A percentile compares a stretch with the other conserved stretches of the same genome.
phyloP scores from a whole-genome alignment of 208 protist species.

The Leishmania major region DNA sequence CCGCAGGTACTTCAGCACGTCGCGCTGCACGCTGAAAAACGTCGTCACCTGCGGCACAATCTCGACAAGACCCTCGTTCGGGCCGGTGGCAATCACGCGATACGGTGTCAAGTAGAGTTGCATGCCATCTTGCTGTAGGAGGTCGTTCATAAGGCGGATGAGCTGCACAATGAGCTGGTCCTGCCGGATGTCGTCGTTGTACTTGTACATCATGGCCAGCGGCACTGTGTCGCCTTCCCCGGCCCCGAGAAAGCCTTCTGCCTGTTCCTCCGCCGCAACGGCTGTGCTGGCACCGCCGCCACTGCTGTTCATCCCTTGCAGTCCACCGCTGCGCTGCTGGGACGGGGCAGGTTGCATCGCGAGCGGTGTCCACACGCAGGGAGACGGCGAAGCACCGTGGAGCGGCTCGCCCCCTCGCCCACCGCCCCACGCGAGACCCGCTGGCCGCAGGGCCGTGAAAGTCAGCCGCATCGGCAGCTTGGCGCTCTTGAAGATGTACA shows the following conservation, averaged over 20 bases:
- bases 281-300: neutral
- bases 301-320: neutral
- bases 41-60: slow-evolving; percentile 86
- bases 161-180: slow-evolving; percentile 97
- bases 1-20: slow-evolving; percentile 73
- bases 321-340: neutral
- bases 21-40: slow-evolving; percentile 76
- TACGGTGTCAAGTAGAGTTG: slow-evolving; percentile 96
- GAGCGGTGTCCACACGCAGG: slow-evolving; percentile 17
- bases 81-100: slow-evolving; percentile 85
- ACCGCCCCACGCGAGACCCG: neutral
- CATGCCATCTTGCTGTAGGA: slow-evolving; percentile 93
- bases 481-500: slow-evolving; percentile 88
- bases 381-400: slow-evolving; percentile 4
- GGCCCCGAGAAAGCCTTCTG: slow-evolving; percentile 6
- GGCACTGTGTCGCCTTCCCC: slow-evolving; percentile 20
- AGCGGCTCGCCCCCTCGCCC: neutral
- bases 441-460: slow-evolving; percentile 30
- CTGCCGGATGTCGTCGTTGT: slow-evolving; percentile 96
- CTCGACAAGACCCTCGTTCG: slow-evolving; percentile 81
- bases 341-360: slow-evolving; percentile 17
- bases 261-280: neutral
- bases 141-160: slow-evolving; percentile 88
- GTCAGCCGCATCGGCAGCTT: slow-evolving; percentile 73
- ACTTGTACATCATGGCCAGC: slow-evolving; percentile 92